Evolutionary conservation across 306 rosid genomes (phyloP).

Genomic region (Prunus mume): DNA sequence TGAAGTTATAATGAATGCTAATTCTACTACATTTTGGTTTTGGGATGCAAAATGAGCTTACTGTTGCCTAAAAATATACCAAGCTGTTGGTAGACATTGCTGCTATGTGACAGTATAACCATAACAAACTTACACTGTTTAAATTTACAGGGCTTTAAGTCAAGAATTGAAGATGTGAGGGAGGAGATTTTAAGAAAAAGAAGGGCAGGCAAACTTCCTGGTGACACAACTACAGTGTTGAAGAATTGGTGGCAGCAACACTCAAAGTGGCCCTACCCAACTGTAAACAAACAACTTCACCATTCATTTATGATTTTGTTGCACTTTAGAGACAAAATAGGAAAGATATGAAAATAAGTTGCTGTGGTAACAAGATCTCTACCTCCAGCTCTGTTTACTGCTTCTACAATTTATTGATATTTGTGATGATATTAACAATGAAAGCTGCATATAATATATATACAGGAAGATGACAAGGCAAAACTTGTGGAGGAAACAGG

Average conservation of each 20-base stretch:
- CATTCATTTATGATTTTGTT: background rate
- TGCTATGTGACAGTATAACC: background rate
- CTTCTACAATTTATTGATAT: background rate
- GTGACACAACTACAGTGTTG: slow-evolving; percentile 93
- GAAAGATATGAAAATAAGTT: too few relatives aligned
- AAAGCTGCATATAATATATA: background rate
- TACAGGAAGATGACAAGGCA: slow-evolving; percentile 97
- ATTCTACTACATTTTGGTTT: background rate
- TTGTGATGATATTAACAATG: background rate
- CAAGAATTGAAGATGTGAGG: slow-evolving; percentile 95
- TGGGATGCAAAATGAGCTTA: background rate
- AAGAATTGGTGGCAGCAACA: slow-evolving; percentile 99
- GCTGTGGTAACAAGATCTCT: background rate
- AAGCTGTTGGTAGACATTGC: background rate
- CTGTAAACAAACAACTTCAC: slow-evolving; percentile 49
- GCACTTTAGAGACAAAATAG: too few relatives aligned
- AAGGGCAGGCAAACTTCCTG: slow-evolving; percentile 96
- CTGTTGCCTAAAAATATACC: background rate
- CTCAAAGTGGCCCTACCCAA: slow-evolving; percentile 99
- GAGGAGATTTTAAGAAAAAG: slow-evolving; percentile 94
- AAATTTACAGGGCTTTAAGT: slow-evolving; percentile 79
- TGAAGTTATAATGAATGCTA: background rate
- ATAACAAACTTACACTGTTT: background rate
- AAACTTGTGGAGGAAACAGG: slow-evolving; percentile 99
- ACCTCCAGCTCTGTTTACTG: background rate